A percentile compares a stretch with the other conserved stretches of the same genome.
phyloP scores from a whole-genome alignment of 345 rosid species.

The Schrenkiella parvula region DNA sequence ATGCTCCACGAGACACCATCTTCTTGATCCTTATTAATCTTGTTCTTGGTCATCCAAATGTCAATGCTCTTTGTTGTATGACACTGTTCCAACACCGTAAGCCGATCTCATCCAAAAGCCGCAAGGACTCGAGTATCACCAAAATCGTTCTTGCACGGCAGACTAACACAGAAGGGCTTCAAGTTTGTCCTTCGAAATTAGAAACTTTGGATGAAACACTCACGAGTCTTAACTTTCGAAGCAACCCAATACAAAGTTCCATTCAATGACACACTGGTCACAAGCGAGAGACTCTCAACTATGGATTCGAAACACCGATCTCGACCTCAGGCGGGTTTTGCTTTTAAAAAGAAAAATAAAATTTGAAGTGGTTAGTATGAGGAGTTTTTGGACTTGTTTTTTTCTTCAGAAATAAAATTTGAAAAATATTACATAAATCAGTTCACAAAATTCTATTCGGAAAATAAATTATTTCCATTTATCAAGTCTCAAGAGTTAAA shows the following conservation, averaged over 20 bases:
- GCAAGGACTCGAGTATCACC: background rate
- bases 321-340: too few relatives aligned
- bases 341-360: too few relatives aligned
- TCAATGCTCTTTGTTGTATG: background rate
- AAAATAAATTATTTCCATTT: too few relatives aligned
- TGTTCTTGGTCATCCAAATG: background rate
- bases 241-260: conserved; percentile 15
- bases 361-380: too few relatives aligned
- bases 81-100: background rate
- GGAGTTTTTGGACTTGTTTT: too few relatives aligned
- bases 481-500: too few relatives aligned
- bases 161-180: background rate
- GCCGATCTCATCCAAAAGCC: background rate
- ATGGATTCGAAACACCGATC: too few relatives aligned
- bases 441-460: too few relatives aligned
- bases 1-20: background rate
- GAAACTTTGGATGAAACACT: background rate
- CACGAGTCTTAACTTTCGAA: background rate
- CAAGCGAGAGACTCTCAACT: too few relatives aligned
- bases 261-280: background rate
- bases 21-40: background rate
- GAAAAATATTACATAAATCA: too few relatives aligned
- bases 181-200: background rate
- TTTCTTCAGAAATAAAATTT: too few relatives aligned
- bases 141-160: background rate